phyloP scores from a whole-genome alignment of 108 stramenopile genomes.

The Tribonema minus region DNA sequence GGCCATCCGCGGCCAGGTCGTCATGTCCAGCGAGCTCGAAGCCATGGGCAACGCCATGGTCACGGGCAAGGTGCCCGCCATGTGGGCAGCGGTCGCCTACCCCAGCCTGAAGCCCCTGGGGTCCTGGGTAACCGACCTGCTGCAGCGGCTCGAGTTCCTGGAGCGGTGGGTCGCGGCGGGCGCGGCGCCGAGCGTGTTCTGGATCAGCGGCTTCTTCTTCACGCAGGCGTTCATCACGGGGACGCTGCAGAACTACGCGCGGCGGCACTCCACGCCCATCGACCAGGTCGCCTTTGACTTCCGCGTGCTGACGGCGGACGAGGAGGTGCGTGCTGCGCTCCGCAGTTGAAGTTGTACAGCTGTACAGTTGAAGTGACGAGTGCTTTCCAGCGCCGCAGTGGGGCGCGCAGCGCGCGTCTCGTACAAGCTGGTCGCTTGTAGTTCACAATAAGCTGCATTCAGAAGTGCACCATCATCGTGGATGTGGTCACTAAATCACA shows the following conservation, averaged over 20 bases:
- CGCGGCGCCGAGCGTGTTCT: slow-evolving; percentile 53
- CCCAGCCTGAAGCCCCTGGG: slow-evolving; percentile 64
- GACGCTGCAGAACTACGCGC: slow-evolving; percentile 65
- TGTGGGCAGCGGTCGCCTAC: slow-evolving; percentile 58
- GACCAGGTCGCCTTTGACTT: slow-evolving; percentile 61
- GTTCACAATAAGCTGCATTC: too few relatives aligned
- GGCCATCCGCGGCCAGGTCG: slow-evolving; percentile 62
- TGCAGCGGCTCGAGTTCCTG: slow-evolving; percentile 53
- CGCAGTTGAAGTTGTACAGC: too few relatives aligned
- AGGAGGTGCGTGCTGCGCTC: too few relatives aligned
- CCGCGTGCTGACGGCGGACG: slow-evolving; percentile 49
- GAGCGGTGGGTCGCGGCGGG: slow-evolving; percentile 48
- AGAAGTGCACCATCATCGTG: too few relatives aligned
- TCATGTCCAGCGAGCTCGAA: slow-evolving; percentile 65
- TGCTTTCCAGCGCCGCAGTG: too few relatives aligned
- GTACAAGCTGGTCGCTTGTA: too few relatives aligned
- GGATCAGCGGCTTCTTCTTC: slow-evolving; percentile 65
- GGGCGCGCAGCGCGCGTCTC: too few relatives aligned
- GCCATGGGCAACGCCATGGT: slow-evolving; percentile 65
- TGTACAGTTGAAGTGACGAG: too few relatives aligned
- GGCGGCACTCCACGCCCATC: slow-evolving; percentile 60
- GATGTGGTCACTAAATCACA: too few relatives aligned
- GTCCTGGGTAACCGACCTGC: slow-evolving; percentile 62
- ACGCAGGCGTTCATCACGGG: slow-evolving; percentile 68
- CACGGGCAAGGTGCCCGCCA: slow-evolving; percentile 47